Evolutionary conservation across 179 eudicot genomes (phyloP).

Genomic region (Nepenthes alata): DNA sequence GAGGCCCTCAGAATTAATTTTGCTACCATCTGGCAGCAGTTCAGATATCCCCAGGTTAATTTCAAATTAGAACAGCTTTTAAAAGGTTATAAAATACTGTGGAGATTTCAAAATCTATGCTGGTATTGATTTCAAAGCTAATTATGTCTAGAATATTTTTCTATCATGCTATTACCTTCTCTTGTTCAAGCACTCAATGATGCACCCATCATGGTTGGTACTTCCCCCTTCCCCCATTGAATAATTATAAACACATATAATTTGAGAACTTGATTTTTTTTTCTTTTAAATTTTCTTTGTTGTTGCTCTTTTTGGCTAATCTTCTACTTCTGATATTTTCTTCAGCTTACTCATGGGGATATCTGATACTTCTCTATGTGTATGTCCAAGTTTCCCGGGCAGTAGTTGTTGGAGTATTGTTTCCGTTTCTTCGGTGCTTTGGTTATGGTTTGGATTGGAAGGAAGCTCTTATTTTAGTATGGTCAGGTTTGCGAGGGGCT

Average conservation of each 20-base stretch:
- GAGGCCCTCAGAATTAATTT: too few species aligned
- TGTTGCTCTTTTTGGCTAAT: neutral
- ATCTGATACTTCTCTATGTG: constrained; percentile 67
- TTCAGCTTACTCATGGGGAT: constrained; percentile 77
- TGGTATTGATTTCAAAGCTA: too few species aligned
- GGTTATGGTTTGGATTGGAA: constrained; percentile 97
- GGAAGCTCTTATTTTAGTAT: constrained; percentile 71
- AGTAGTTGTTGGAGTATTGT: constrained; percentile 59
- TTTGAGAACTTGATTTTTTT: neutral
- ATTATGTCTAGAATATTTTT: too few species aligned
- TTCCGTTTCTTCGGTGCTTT: constrained; percentile 56
- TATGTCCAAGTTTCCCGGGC: constrained; percentile 64
- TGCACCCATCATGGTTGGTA: too few species aligned
- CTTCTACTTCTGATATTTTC: neutral
- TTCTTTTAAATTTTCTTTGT: neutral
- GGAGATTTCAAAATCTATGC: too few species aligned
- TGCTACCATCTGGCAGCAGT: too few species aligned
- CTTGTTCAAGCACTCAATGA: too few species aligned
- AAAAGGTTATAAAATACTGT: too few species aligned
- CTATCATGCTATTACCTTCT: too few species aligned
- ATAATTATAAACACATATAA: neutral
- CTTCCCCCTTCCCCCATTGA: too few species aligned
- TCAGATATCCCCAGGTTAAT: too few species aligned
- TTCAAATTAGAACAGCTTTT: too few species aligned
- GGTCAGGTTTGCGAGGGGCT: constrained; percentile 96